Conservation (phyloP, 202 grass and related monocot species). For the Zoysia matrella region DNA sequence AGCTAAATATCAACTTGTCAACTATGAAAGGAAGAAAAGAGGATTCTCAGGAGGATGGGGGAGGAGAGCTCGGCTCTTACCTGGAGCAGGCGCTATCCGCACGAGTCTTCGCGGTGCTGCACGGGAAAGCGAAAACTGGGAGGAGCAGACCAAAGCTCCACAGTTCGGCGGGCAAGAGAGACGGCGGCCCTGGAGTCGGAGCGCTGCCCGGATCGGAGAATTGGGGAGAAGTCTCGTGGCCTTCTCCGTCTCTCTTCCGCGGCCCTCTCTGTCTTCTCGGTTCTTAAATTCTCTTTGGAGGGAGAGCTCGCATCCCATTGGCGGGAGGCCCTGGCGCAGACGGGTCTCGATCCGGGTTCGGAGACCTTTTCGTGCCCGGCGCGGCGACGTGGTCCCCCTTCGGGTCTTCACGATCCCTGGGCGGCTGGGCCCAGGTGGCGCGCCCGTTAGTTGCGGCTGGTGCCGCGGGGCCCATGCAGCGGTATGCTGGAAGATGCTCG, state of each 20-base stretch:
- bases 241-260: slow-evolving; percentile 3
- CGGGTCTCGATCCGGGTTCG: background rate
- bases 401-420: background rate
- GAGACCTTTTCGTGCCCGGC: background rate
- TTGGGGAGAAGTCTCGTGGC: background rate
- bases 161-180: background rate
- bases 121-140: no score
- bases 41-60: no score
- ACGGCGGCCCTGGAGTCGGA: slow-evolving; percentile 4
- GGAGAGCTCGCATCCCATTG: slow-evolving; percentile 49
- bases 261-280: slow-evolving; percentile 6
- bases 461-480: slow-evolving; percentile 7
- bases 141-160: background rate
- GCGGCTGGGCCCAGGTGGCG: background rate
- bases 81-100: background rate
- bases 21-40: no score
- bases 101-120: background rate
- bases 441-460: slow-evolving; percentile 8
- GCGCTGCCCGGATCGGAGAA: slow-evolving; percentile 24
- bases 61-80: no score
- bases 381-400: background rate
- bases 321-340: slow-evolving; percentile 20
- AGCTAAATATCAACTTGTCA: no score
- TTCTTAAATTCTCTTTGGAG: slow-evolving; percentile 56
- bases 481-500: slow-evolving; percentile 17